Conservation (phyloP, 106 monocot genomes). For the Apostasia shenzhenica region DNA sequence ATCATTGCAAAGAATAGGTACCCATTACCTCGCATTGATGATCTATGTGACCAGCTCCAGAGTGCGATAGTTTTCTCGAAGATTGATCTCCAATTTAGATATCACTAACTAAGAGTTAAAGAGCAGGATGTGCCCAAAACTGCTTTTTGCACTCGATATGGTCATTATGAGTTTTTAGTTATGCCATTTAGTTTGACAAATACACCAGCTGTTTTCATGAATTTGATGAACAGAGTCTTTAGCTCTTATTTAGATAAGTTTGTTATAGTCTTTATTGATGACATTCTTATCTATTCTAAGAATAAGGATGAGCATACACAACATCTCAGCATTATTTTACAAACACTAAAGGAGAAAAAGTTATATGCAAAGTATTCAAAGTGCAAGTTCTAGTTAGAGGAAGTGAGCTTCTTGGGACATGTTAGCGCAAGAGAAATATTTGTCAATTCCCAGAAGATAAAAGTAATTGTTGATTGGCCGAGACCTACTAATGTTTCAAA, state of each 20-base stretch:
- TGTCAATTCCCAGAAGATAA: not conserved
- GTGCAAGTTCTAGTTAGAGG: not conserved
- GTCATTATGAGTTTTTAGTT: no score
- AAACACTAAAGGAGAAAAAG: not conserved
- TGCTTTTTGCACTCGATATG: not conserved
- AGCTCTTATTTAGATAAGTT: no score
- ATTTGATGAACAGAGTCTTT: no score
- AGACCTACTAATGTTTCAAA: not conserved
- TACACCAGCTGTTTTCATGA: no score
- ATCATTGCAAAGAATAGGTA: no score
- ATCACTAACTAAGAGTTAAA: not conserved
- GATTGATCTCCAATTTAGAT: no score
- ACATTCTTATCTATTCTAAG: no score
- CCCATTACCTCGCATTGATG: no score
- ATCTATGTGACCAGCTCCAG: not conserved
- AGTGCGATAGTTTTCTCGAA: not conserved
- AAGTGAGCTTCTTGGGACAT: no score
- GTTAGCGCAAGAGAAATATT: not conserved
- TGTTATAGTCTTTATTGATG: no score
- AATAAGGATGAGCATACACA: not conserved
- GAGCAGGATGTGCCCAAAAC: not conserved
- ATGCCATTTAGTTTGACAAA: no score
- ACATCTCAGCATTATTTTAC: conserved; percentile 2
- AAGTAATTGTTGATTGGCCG: not conserved
- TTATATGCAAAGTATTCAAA: no score